Evolutionary conservation across 257 asterid species (phyloP).

Genomic region (Solanum appendiculatum): DNA sequence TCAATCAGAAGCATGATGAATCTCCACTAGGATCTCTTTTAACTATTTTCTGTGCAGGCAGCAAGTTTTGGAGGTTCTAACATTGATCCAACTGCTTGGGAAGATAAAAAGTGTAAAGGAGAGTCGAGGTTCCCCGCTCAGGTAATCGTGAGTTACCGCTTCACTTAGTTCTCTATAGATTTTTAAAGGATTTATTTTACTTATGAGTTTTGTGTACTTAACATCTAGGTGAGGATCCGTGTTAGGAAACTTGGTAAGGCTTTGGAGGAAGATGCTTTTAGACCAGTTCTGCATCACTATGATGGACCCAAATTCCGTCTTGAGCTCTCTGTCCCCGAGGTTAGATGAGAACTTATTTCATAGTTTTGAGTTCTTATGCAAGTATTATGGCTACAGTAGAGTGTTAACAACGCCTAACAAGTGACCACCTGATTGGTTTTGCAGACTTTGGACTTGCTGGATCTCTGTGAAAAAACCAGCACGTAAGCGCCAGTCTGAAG

Average conservation of each 20-base stretch:
- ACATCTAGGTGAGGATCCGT: slow-evolving; percentile 59
- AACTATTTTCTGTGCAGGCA: slow-evolving; percentile 33
- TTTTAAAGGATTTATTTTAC: neutral
- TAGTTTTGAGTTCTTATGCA: neutral
- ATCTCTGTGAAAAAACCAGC: slow-evolving; percentile 72
- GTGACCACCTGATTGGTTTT: neutral
- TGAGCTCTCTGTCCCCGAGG: slow-evolving; percentile 95
- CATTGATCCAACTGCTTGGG: slow-evolving; percentile 98
- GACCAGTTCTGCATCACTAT: slow-evolving; percentile 94
- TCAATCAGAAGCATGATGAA: neutral
- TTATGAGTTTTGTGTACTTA: slow-evolving; percentile 1
- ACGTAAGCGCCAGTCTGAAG: slow-evolving; percentile 7
- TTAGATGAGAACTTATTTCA: slow-evolving; percentile 8
- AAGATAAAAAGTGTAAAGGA: slow-evolving; percentile 93
- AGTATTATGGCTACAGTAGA: neutral
- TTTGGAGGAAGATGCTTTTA: slow-evolving; percentile 87
- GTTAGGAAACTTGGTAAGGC: slow-evolving; percentile 76
- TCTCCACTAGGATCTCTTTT: neutral
- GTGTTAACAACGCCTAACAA: neutral
- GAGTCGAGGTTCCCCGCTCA: slow-evolving; percentile 98
- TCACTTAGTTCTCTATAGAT: neutral
- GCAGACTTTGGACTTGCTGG: slow-evolving; percentile 89
- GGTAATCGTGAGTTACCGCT: slow-evolving; percentile 24
- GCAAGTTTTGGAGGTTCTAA: slow-evolving; percentile 83
- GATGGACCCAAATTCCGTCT: slow-evolving; percentile 99